Percentiles rank a stretch among this genome's conserved stretches.
Evolutionary conservation across 164 flowering plant genomes (phyloP).

Genomic region (Pachysandra terminalis): DNA sequence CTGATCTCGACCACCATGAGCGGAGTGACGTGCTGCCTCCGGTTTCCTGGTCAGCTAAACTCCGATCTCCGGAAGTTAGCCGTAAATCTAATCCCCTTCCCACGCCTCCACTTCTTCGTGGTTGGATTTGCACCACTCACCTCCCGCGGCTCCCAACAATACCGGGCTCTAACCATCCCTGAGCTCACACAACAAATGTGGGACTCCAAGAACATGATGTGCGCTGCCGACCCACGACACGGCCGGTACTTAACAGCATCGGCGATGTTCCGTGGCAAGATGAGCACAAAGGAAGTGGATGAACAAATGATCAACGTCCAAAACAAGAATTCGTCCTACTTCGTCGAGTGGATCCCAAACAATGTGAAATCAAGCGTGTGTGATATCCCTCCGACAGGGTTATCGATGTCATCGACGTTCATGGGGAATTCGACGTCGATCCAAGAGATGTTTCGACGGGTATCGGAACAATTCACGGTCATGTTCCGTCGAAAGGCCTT

Average conservation of each 20-base stretch:
- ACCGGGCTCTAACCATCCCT: constrained; percentile 65
- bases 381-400: constrained; percentile 60
- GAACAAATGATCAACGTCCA: constrained; percentile 71
- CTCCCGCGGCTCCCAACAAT: constrained; percentile 58
- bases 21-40: constrained; percentile 74
- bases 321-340: constrained; percentile 72
- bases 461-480: constrained; percentile 64
- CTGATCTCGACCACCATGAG: constrained; percentile 74
- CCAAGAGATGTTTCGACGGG: constrained; percentile 64
- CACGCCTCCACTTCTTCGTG: constrained; percentile 79
- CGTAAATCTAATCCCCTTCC: constrained; percentile 72
- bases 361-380: constrained; percentile 73
- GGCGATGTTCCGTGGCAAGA: constrained; percentile 68
- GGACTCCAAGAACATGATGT: constrained; percentile 81
- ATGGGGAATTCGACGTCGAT: constrained; percentile 68
- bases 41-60: constrained; percentile 73
- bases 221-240: constrained; percentile 72
- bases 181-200: constrained; percentile 76
- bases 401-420: constrained; percentile 61
- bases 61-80: constrained; percentile 74
- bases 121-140: constrained; percentile 72
- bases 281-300: constrained; percentile 72
- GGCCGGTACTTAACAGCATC: constrained; percentile 73
- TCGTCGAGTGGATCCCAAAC: constrained; percentile 74
- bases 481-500: constrained; percentile 72